Percentiles rank a stretch among this genome's conserved stretches.
These are phyloP conservation scores for Cinnamomum chago DNA, from an alignment of 164 flowering plant species.

Conservation along the genomic window DNA sequence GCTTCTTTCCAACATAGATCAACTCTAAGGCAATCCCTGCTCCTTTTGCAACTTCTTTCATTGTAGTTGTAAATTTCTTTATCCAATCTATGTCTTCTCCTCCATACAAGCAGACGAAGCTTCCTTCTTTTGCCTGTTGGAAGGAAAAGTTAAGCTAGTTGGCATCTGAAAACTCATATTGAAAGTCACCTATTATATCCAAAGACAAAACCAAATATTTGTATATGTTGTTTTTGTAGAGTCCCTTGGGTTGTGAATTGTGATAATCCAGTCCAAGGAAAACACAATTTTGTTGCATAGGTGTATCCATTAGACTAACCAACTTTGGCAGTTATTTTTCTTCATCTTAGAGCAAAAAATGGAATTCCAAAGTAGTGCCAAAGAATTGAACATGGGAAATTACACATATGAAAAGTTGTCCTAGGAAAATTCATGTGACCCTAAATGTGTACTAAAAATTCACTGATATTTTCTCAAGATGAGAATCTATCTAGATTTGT, in stretches of 20 bases:
- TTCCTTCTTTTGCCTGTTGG: constrained; percentile 21
- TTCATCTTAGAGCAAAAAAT: too few species aligned
- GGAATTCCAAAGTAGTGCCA: neutral
- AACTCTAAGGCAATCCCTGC: constrained; percentile 25
- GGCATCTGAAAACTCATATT: neutral
- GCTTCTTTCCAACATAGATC: constrained; percentile 42
- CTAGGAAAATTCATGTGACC: neutral
- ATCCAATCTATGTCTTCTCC: constrained; percentile 47
- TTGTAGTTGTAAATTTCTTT: constrained; percentile 23
- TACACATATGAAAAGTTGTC: too few species aligned
- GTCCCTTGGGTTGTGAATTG: neutral
- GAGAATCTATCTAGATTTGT: too few species aligned
- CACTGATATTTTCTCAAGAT: neutral
- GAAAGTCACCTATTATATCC: neutral
- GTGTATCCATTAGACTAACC: neutral
- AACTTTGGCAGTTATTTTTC: neutral
- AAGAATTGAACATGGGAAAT: neutral
- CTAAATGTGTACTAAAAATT: neutral
- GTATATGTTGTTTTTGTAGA: neutral
- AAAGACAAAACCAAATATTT: neutral
- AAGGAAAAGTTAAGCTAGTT: neutral
- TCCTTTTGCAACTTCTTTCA: constrained; percentile 10
- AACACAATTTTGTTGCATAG: neutral
- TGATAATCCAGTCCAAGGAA: neutral
- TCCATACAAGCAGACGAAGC: constrained; percentile 37